phyloP scores from a whole-genome alignment of 129 eudicot genomes.

The Calendula officinalis region DNA sequence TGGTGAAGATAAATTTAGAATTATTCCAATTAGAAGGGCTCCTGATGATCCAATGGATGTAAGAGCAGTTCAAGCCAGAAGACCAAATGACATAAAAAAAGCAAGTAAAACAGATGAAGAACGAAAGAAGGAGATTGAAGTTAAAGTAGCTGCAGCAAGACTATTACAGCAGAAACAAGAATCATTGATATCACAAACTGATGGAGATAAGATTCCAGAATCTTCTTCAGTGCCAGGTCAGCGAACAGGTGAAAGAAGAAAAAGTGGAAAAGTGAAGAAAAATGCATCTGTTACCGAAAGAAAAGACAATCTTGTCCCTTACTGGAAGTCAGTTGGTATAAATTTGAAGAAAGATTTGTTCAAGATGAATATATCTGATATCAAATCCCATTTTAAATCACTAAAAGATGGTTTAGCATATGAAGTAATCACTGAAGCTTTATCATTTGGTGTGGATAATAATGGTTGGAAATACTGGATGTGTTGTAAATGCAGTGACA shows the following conservation, averaged over 20 bases:
- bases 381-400: slow-evolving; percentile 61
- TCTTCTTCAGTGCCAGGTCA: slow-evolving; percentile 48
- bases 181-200: slow-evolving; percentile 33
- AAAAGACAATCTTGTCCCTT: slow-evolving; percentile 59
- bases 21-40: slow-evolving; percentile 69
- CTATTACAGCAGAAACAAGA: slow-evolving; percentile 73
- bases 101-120: slow-evolving; percentile 81
- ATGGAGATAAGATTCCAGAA: slow-evolving; percentile 47
- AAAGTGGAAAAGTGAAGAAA: slow-evolving; percentile 52
- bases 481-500: slow-evolving; percentile 83
- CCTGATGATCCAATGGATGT: slow-evolving; percentile 93
- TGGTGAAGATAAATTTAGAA: slow-evolving; percentile 79
- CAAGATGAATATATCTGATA: slow-evolving; percentile 49
- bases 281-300: slow-evolving; percentile 61
- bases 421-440: slow-evolving; percentile 72
- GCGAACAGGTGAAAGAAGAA: slow-evolving; percentile 62
- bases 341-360: slow-evolving; percentile 63
- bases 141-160: slow-evolving; percentile 92
- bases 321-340: slow-evolving; percentile 66
- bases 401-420: slow-evolving; percentile 48
- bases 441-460: slow-evolving; percentile 51
- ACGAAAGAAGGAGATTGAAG: slow-evolving; percentile 89
- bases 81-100: slow-evolving; percentile 93
- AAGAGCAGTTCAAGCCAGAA: slow-evolving; percentile 53
- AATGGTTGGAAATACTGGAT: slow-evolving; percentile 78